Evolutionary conservation across 2,329 filamentous ascomycete species (phyloP).

Genomic region (Fusarium robinianum): DNA sequence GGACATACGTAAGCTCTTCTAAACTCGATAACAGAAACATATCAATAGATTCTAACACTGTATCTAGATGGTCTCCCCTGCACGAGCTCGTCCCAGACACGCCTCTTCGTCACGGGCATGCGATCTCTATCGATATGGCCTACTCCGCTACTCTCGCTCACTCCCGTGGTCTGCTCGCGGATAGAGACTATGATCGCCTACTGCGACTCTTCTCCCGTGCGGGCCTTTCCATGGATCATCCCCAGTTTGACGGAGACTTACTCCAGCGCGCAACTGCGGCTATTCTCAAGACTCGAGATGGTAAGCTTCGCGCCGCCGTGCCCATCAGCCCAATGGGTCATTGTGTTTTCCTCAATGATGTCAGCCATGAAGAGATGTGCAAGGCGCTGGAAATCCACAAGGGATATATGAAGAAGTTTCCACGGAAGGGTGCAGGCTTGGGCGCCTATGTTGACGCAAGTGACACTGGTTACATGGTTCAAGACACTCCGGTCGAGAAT

Average conservation of each 20-base stretch:
- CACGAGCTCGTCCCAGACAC: conserved; percentile 72
- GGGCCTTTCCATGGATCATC: conserved; percentile 73
- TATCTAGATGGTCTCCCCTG: conserved; percentile 67
- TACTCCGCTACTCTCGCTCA: conserved; percentile 72
- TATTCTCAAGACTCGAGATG: conserved; percentile 73
- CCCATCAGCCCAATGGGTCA: conserved; percentile 65
- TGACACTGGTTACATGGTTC: conserved; percentile 63
- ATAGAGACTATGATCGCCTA: conserved; percentile 64
- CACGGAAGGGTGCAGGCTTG: conserved; percentile 66
- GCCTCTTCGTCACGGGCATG: conserved; percentile 72
- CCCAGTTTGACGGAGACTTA: conserved; percentile 67
- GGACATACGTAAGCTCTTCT: conserved; percentile 63
- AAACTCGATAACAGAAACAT: no score
- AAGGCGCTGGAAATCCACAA: conserved; percentile 66
- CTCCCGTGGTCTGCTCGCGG: conserved; percentile 61
- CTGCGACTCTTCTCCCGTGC: conserved; percentile 71
- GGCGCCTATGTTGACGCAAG: conserved; percentile 72
- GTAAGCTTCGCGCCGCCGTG: conserved; percentile 68
- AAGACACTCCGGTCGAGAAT: conserved; percentile 35
- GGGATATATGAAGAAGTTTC: conserved; percentile 63
- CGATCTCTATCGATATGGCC: conserved; percentile 77
- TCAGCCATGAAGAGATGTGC: conserved; percentile 64
- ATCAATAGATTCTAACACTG: background rate
- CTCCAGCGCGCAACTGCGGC: conserved; percentile 69
- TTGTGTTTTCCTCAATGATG: conserved; percentile 72